A percentile compares a stretch with the other conserved stretches of the same genome.
Evolutionary conservation across 108 stramenopile genomes (phyloP).

Genomic region (Pinguiococcus pyrenoidosus): DNA sequence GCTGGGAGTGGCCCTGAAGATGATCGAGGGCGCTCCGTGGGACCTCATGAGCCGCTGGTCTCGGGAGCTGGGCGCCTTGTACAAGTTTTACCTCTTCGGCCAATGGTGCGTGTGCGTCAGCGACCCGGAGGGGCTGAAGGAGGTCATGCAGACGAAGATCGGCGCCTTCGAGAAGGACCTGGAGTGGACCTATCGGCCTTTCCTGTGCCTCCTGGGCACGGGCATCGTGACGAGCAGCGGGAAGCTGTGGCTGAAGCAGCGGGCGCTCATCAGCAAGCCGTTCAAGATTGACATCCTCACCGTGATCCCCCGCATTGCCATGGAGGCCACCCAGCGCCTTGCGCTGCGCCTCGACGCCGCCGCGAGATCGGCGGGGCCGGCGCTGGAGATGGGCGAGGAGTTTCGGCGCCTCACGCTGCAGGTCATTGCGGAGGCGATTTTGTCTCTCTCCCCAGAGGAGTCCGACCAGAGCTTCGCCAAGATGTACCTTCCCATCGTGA

Average conservation of each 20-base stretch:
- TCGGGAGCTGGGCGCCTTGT: constrained; percentile 22
- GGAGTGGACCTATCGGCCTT: constrained; percentile 33
- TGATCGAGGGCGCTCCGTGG: constrained; percentile 33
- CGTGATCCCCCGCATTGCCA: constrained; percentile 28
- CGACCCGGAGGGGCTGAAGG: constrained; percentile 30
- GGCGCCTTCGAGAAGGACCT: constrained; percentile 29
- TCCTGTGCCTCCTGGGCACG: constrained; percentile 32
- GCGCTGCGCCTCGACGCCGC: constrained; percentile 19
- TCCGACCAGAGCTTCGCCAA: constrained; percentile 32
- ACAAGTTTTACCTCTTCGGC: constrained; percentile 23
- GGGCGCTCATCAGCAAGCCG: neutral
- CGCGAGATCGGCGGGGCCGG: neutral
- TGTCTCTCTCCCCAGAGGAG: constrained; percentile 34
- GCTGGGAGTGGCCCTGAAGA: constrained; percentile 27
- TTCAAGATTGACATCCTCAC: constrained; percentile 32
- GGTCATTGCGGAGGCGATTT: constrained; percentile 35
- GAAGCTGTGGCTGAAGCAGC: constrained; percentile 26
- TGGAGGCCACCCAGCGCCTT: constrained; percentile 19
- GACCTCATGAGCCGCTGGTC: constrained; percentile 33
- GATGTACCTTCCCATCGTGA: constrained; percentile 40
- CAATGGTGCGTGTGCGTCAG: constrained; percentile 13
- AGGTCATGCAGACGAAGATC: constrained; percentile 31
- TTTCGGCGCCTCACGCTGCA: constrained; percentile 38
- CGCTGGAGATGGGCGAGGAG: constrained; percentile 37
- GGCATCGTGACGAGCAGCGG: constrained; percentile 39